Evolutionary conservation across 352 stramenopile species (phyloP).

Genomic region (Globisporangium cystogenes): DNA sequence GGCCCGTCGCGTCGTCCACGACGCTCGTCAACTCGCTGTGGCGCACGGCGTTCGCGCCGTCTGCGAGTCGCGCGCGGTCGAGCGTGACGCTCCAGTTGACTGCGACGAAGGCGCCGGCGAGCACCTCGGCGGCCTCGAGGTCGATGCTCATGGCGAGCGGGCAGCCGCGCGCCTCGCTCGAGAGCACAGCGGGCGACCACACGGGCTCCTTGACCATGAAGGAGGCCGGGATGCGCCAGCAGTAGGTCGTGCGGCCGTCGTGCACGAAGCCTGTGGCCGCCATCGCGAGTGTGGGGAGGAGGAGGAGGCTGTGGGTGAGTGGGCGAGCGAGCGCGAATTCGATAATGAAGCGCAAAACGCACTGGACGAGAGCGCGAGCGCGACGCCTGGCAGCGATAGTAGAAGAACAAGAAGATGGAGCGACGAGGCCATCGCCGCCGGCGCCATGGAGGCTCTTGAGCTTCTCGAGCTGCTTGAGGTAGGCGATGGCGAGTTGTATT

Average conservation of each 20-base stretch:
- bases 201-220: constrained; percentile 7
- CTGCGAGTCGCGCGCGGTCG: constrained; percentile 9
- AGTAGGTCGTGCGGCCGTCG: constrained; percentile 30
- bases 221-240: constrained; percentile 21
- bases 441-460: neutral
- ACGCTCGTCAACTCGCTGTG: constrained; percentile 5
- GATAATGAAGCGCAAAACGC: neutral
- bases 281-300: neutral
- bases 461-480: too few species aligned
- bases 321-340: neutral
- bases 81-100: constrained; percentile 21
- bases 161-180: constrained; percentile 12
- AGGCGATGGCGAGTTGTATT: too few species aligned
- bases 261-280: constrained; percentile 13
- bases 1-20: constrained; percentile 7
- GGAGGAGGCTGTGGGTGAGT: neutral
- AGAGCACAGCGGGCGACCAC: constrained; percentile 9
- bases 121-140: constrained; percentile 8
- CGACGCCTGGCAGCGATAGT: neutral
- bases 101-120: constrained; percentile 8
- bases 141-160: constrained; percentile 17
- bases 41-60: constrained; percentile 13
- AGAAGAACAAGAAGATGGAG: neutral
- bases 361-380: neutral
- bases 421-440: neutral